phyloP scores from a whole-genome alignment of 306 rosid genomes.

The Trifolium fragiferum region DNA sequence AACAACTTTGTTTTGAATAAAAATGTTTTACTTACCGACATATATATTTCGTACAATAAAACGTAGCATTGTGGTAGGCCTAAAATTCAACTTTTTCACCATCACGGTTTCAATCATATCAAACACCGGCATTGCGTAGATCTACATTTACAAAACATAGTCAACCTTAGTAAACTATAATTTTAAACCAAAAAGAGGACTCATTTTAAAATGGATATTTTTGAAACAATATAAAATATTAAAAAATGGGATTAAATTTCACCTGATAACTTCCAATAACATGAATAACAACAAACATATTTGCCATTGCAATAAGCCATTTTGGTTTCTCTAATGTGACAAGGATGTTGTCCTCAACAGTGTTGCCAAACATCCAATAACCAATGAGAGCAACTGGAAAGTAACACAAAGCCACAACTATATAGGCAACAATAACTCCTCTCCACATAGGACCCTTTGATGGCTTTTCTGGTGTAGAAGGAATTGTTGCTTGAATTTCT shows the following conservation, averaged over 20 bases:
- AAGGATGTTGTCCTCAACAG: slow-evolving; percentile 64
- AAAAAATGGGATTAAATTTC: background rate
- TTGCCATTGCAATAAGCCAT: slow-evolving; percentile 75
- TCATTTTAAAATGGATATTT: background rate
- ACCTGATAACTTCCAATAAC: slow-evolving; percentile 86
- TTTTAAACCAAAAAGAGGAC: background rate
- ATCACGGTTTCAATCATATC: slow-evolving; percentile 87
- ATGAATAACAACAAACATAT: slow-evolving; percentile 73
- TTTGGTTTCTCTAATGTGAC: slow-evolving; percentile 59
- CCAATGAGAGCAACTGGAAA: slow-evolving; percentile 78
- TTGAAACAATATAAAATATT: background rate
- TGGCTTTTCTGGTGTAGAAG: slow-evolving; percentile 76
- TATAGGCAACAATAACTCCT: slow-evolving; percentile 68
- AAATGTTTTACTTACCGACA: slow-evolving; percentile 63
- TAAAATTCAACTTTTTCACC: slow-evolving; percentile 72
- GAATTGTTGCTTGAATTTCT: slow-evolving; percentile 90
- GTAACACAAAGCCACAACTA: slow-evolving; percentile 74
- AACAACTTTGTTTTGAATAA: background rate
- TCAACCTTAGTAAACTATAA: background rate
- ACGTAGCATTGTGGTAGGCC: slow-evolving; percentile 61
- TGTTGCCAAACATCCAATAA: slow-evolving; percentile 63
- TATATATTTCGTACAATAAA: slow-evolving; percentile 63
- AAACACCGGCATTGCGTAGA: slow-evolving; percentile 93
- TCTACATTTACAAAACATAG: slow-evolving; percentile 46
- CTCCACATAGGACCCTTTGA: slow-evolving; percentile 85